A percentile compares a stretch with the other conserved stretches of the same genome.
Conservation (phyloP, 352 stramenopile species). For the Phytophthora palmivora region DNA sequence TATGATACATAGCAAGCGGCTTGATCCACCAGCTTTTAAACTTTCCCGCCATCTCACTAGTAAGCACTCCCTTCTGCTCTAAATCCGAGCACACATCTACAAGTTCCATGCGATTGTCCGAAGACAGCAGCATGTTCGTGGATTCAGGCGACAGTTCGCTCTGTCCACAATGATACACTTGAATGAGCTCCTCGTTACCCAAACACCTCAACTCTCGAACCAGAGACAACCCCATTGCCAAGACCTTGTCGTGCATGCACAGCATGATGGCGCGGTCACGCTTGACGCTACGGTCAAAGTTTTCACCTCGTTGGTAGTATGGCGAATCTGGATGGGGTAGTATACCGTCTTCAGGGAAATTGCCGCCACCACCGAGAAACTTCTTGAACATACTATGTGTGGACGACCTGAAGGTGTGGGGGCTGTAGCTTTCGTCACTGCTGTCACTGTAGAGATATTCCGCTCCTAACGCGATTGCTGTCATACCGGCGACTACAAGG, state of each 20-base stretch:
- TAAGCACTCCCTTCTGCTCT: conserved; percentile 17
- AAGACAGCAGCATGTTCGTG: conserved; percentile 23
- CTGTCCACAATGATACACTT: conserved; percentile 35
- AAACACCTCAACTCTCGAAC: conserved; percentile 29
- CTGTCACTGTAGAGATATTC: conserved; percentile 17
- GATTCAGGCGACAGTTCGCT: conserved; percentile 35
- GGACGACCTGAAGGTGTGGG: conserved; percentile 12
- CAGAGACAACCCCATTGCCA: conserved; percentile 32
- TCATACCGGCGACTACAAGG: conserved; percentile 21
- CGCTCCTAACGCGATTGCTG: conserved; percentile 13
- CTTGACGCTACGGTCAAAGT: conserved; percentile 29
- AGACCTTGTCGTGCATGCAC: conserved; percentile 36
- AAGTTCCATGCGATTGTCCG: conserved; percentile 41
- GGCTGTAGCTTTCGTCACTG: neutral
- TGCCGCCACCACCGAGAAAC: conserved; percentile 3
- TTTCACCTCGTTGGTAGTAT: conserved; percentile 27
- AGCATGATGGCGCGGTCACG: conserved; percentile 39
- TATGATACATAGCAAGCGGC: conserved; percentile 30
- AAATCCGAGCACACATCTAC: conserved; percentile 51
- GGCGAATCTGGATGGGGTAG: conserved; percentile 23
- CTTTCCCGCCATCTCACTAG: conserved; percentile 1
- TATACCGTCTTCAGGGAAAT: conserved; percentile 20
- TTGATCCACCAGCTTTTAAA: conserved; percentile 58
- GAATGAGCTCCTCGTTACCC: conserved; percentile 31
- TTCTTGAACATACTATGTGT: conserved; percentile 13